Percentiles rank a stretch among this genome's conserved stretches.
phyloP scores from a whole-genome alignment of 148 eudicot genomes.

The Talinum fruticosum region DNA sequence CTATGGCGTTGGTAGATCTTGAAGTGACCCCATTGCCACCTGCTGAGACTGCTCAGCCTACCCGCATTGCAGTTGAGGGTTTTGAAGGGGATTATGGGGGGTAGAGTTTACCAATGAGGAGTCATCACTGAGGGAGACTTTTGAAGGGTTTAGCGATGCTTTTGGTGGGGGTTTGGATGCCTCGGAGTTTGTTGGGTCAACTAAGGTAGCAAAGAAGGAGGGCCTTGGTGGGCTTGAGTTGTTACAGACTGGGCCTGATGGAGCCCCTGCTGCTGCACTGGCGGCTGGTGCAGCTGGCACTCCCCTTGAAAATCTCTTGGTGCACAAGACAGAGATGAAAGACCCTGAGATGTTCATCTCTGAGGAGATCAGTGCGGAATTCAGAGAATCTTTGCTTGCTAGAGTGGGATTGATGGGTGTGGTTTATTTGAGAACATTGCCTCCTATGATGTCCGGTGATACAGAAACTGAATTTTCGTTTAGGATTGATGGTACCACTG shows the following conservation, averaged over 20 bases:
- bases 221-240: conserved; percentile 96
- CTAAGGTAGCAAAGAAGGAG: conserved; percentile 51
- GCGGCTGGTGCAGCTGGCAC: conserved; percentile 38
- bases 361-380: conserved; percentile 84
- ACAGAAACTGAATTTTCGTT: conserved; percentile 94
- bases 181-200: conserved; percentile 84
- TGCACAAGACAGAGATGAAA: conserved; percentile 77
- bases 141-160: conserved; percentile 93
- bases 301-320: conserved; percentile 67
- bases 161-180: conserved; percentile 99
- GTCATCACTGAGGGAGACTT: conserved; percentile 77
- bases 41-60: conserved; percentile 83
- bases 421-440: conserved; percentile 68
- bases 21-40: conserved; percentile 88
- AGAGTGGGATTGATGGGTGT: conserved; percentile 81
- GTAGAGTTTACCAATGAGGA: conserved; percentile 84
- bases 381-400: conserved; percentile 82
- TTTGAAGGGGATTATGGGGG: conserved; percentile 98
- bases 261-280: conserved; percentile 32
- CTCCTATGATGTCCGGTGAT: conserved; percentile 62
- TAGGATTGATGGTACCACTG: conserved; percentile 61
- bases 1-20: conserved; percentile 75
- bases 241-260: conserved; percentile 68
- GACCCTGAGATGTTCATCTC: conserved; percentile 81
- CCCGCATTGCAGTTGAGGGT: conserved; percentile 86